These are phyloP conservation scores for Alternaria dauci DNA, from an alignment of 2,329 filamentous ascomycete genomes.

Conservation along the genomic window DNA sequence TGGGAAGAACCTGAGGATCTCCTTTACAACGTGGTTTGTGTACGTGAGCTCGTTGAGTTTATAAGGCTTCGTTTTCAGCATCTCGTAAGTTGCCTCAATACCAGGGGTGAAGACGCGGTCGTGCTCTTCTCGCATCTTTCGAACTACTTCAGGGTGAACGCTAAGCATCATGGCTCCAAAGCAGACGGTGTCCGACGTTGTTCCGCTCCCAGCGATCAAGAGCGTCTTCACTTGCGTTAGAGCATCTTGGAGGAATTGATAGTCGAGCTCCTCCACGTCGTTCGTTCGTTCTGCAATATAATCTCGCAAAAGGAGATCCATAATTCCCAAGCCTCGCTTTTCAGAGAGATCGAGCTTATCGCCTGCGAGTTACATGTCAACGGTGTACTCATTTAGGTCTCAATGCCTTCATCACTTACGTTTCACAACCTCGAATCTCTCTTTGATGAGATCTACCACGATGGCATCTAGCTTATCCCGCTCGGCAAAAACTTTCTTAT, in stretches of 20 bases:
- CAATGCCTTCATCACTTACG: slow-evolving; percentile 19
- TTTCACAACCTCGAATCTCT: slow-evolving; percentile 44
- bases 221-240: slow-evolving; percentile 52
- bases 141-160: slow-evolving; percentile 35
- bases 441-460: slow-evolving; percentile 46
- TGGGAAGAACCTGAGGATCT: slow-evolving; percentile 62
- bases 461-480: slow-evolving; percentile 41
- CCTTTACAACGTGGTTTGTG: slow-evolving; percentile 62
- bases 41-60: slow-evolving; percentile 62
- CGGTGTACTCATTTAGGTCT: not conserved
- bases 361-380: slow-evolving; percentile 6
- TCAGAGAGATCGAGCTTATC: slow-evolving; percentile 47
- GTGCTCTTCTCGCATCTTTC: slow-evolving; percentile 58
- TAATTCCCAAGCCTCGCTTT: slow-evolving; percentile 47
- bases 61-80: slow-evolving; percentile 55
- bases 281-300: slow-evolving; percentile 28
- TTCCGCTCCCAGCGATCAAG: slow-evolving; percentile 56
- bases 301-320: slow-evolving; percentile 48
- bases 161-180: slow-evolving; percentile 45
- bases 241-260: slow-evolving; percentile 47
- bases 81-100: slow-evolving; percentile 46
- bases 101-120: slow-evolving; percentile 60
- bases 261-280: slow-evolving; percentile 35
- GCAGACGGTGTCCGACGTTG: slow-evolving; percentile 48
- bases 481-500: slow-evolving; percentile 17